Conservation (phyloP, 345 rosid species). For the Kandelia obovata region DNA sequence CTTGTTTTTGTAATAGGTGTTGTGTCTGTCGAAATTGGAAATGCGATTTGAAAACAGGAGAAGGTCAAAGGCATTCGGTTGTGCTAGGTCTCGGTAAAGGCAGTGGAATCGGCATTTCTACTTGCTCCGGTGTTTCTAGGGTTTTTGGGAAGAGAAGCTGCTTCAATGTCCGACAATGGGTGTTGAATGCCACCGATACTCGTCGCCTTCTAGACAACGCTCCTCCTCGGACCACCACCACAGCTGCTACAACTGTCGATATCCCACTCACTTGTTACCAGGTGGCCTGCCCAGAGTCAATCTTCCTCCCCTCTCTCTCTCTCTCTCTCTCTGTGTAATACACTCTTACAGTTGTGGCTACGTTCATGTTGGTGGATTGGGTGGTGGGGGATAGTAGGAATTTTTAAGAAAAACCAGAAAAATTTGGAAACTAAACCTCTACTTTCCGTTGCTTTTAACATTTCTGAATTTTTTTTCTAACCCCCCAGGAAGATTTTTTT, state of each 20-base stretch:
- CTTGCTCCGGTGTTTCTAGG: conserved; percentile 11
- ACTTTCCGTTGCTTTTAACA: too few relatives aligned
- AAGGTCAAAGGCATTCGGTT: background rate
- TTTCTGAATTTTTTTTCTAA: too few relatives aligned
- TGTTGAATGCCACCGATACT: conserved; percentile 40
- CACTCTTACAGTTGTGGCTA: too few relatives aligned
- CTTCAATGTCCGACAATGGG: conserved; percentile 15
- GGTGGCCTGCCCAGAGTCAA: conserved; percentile 25
- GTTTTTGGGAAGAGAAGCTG: conserved; percentile 10
- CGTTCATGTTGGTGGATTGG: too few relatives aligned
- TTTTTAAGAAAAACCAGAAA: too few relatives aligned
- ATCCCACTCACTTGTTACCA: conserved; percentile 77
- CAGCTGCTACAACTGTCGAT: conserved; percentile 33
- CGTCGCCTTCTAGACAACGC: conserved; percentile 52
- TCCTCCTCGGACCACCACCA: conserved; percentile 14
- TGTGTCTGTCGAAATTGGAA: background rate
- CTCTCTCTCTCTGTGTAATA: background rate
- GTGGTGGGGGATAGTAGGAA: too few relatives aligned
- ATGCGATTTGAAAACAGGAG: background rate
- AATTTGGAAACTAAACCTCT: too few relatives aligned
- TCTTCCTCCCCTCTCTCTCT: background rate
- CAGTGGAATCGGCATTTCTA: background rate
- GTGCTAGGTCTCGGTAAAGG: background rate
- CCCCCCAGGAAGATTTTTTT: too few relatives aligned
- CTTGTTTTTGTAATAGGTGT: background rate